These are phyloP conservation scores for Aspergillus versicolor DNA, from an alignment of 2,329 filamentous ascomycete genomes.

Conservation along the genomic window DNA sequence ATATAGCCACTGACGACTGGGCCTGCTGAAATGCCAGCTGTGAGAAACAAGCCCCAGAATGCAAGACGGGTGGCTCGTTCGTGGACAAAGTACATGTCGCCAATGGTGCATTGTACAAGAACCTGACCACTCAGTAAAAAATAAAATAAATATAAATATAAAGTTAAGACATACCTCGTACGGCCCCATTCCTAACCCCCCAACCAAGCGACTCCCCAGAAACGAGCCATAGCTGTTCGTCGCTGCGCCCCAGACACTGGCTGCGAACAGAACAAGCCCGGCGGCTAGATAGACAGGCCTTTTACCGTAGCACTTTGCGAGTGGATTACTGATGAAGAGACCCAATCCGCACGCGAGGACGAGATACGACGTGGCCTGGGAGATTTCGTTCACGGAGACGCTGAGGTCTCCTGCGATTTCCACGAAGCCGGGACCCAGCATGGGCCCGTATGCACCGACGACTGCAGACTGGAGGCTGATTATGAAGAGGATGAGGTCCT, in stretches of 20 bases:
- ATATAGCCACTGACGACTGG: neutral
- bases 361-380: neutral
- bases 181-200: neutral
- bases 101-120: neutral
- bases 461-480: neutral
- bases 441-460: neutral
- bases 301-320: neutral
- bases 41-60: neutral
- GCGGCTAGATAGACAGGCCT: neutral
- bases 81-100: neutral
- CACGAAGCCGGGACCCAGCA: neutral
- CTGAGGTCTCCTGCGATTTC: neutral
- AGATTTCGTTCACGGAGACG: neutral
- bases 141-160: neutral
- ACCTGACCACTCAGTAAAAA: too few relatives aligned
- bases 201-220: neutral
- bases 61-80: neutral
- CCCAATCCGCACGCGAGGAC: neutral
- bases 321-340: neutral
- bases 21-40: neutral
- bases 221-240: neutral
- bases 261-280: neutral
- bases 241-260: neutral
- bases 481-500: neutral
- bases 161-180: neutral